Evolutionary conservation across 1,139 yeast species (phyloP).

Genomic region (Geotrichum aggregatum): DNA sequence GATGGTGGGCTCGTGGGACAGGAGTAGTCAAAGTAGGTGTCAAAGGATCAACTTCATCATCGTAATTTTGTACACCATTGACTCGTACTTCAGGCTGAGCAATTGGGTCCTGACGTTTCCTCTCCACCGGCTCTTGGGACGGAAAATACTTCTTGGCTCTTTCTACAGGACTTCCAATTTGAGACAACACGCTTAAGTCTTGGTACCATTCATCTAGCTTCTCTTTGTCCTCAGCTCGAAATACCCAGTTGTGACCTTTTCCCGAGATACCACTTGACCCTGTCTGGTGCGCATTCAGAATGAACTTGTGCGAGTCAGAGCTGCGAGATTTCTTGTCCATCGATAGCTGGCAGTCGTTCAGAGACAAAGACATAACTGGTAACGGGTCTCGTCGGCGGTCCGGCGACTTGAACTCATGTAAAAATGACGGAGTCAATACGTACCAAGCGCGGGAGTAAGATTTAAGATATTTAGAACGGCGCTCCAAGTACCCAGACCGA

Average conservation of each 20-base stretch:
- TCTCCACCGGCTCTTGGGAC: conserved; percentile 16
- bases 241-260: conserved; percentile 88
- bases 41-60: conserved; percentile 15
- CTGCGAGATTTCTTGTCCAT: conserved; percentile 70
- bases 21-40: conserved; percentile 8
- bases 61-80: not conserved
- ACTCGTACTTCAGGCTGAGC: not conserved
- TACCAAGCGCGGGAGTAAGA: conserved; percentile 88
- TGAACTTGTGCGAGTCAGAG: conserved; percentile 68
- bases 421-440: conserved; percentile 78
- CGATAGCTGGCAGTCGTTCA: conserved; percentile 75
- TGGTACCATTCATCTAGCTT: conserved; percentile 81
- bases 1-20: not conserved
- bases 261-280: conserved; percentile 50
- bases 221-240: conserved; percentile 75
- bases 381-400: conserved; percentile 77
- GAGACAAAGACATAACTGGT: conserved; percentile 84
- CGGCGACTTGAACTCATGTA: conserved; percentile 83
- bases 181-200: conserved; percentile 64
- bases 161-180: conserved; percentile 43
- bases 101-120: conserved; percentile 17
- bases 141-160: conserved; percentile 28
- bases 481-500: conserved; percentile 76
- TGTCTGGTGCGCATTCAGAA: conserved; percentile 67
- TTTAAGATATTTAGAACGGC: conserved; percentile 85